A percentile compares a stretch with the other conserved stretches of the same genome.
Evolutionary conservation across 164 flowering plant genomes (phyloP).

Genomic region (Aristolochia californica): DNA sequence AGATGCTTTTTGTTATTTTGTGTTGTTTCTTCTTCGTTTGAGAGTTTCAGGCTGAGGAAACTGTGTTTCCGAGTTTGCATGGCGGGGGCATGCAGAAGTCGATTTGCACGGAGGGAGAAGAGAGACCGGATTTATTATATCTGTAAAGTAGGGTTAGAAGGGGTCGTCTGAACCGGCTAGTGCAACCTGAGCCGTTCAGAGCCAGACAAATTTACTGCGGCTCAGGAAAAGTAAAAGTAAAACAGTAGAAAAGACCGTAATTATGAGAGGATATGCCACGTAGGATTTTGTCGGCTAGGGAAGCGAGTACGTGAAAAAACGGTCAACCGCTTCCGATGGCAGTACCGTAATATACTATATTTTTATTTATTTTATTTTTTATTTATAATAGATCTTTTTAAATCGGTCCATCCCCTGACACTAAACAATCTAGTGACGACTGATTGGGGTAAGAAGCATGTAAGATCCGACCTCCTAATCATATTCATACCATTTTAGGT

Average conservation of each 20-base stretch:
- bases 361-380: not conserved
- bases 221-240: not conserved
- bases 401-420: not conserved
- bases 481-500: not conserved
- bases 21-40: too few relatives aligned
- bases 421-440: not conserved
- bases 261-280: not conserved
- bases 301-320: slow-evolving; percentile 6
- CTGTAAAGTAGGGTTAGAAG: too few relatives aligned
- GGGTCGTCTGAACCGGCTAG: too few relatives aligned
- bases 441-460: not conserved
- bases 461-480: too few relatives aligned
- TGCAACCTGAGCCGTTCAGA: too few relatives aligned
- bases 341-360: not conserved
- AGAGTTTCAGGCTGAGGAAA: too few relatives aligned
- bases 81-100: too few relatives aligned
- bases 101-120: too few relatives aligned
- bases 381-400: too few relatives aligned
- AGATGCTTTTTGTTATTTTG: too few relatives aligned
- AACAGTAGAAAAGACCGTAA: not conserved
- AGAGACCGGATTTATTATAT: too few relatives aligned
- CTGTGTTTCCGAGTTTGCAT: too few relatives aligned
- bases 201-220: not conserved
- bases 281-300: slow-evolving; percentile 4
- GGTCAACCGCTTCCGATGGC: slow-evolving; percentile 8